These are phyloP conservation scores for Agrocybe chaxingu DNA, from an alignment of 768 basidiomycete genomes.

Conservation along the genomic window DNA sequence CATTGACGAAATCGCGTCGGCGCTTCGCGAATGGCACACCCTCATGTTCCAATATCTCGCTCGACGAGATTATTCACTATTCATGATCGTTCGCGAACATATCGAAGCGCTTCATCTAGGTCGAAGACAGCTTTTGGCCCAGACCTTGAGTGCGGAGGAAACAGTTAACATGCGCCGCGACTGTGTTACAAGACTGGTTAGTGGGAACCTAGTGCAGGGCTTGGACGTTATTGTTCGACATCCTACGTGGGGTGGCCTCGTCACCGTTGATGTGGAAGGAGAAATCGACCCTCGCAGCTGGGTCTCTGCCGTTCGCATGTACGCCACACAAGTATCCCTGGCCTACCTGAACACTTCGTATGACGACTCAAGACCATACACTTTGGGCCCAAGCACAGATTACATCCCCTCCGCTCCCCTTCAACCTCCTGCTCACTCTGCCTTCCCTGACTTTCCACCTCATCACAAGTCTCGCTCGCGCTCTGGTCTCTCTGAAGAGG, in stretches of 20 bases:
- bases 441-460: conserved; percentile 57
- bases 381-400: conserved; percentile 43
- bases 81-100: conserved; percentile 81
- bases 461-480: conserved; percentile 37
- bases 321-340: conserved; percentile 80
- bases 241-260: conserved; percentile 85
- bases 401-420: conserved; percentile 42
- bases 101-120: conserved; percentile 90
- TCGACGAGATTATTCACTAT: conserved; percentile 84
- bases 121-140: conserved; percentile 85
- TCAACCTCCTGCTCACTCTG: conserved; percentile 66
- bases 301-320: conserved; percentile 90
- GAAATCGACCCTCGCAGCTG: conserved; percentile 78
- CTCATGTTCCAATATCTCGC: conserved; percentile 91
- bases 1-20: conserved; percentile 96
- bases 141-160: conserved; percentile 86
- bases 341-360: conserved; percentile 68
- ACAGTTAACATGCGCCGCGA: conserved; percentile 76
- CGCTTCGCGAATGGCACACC: conserved; percentile 92
- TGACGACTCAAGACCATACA: conserved; percentile 38
- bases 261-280: conserved; percentile 86
- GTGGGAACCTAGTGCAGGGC: conserved; percentile 88
- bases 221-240: conserved; percentile 96
- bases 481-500: conserved; percentile 29
- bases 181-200: conserved; percentile 83